Conservation (phyloP, 179 eudicot species). For the Spinacia oleracea region DNA sequence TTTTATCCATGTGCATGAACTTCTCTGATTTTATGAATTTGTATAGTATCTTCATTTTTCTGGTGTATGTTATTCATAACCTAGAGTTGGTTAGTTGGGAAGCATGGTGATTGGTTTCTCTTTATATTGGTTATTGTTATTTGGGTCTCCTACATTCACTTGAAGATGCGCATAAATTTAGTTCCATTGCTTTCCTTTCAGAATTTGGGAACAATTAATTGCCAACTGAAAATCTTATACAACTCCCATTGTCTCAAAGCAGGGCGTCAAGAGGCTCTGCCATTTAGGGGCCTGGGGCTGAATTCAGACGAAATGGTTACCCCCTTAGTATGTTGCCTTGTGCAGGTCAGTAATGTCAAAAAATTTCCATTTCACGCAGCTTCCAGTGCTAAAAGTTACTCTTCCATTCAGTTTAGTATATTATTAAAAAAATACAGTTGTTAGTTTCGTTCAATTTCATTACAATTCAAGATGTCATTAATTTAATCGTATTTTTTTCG, state of each 20-base stretch:
- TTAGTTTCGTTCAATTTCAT: conserved; percentile 16
- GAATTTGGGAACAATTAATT: conserved; percentile 46
- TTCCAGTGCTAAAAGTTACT: conserved; percentile 33
- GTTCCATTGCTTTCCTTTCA: conserved; percentile 51
- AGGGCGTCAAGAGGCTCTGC: conserved; percentile 84
- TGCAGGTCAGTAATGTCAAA: conserved; percentile 75
- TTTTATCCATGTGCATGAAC: conserved; percentile 10
- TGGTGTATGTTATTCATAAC: conserved; percentile 13
- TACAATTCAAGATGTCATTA: conserved; percentile 10
- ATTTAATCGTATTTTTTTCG: conserved; percentile 19
- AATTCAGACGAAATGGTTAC: conserved; percentile 82
- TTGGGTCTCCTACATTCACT: conserved; percentile 37
- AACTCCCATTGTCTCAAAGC: conserved; percentile 79
- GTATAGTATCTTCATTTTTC: neutral
- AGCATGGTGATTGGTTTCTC: conserved; percentile 1
- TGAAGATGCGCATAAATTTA: conserved; percentile 42
- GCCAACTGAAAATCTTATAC: conserved; percentile 54
- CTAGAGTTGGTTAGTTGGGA: conserved; percentile 4
- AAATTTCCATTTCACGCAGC: conserved; percentile 43
- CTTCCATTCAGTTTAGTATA: conserved; percentile 37
- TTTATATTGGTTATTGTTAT: conserved; percentile 19
- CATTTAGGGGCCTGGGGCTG: conserved; percentile 94
- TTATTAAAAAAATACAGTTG: conserved; percentile 25
- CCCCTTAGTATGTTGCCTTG: conserved; percentile 74
- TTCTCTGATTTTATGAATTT: neutral